Percentiles rank a stretch among this genome's conserved stretches.
Evolutionary conservation across 352 stramenopile genomes (phyloP).

Genomic region (Phytophthora kernoviae): DNA sequence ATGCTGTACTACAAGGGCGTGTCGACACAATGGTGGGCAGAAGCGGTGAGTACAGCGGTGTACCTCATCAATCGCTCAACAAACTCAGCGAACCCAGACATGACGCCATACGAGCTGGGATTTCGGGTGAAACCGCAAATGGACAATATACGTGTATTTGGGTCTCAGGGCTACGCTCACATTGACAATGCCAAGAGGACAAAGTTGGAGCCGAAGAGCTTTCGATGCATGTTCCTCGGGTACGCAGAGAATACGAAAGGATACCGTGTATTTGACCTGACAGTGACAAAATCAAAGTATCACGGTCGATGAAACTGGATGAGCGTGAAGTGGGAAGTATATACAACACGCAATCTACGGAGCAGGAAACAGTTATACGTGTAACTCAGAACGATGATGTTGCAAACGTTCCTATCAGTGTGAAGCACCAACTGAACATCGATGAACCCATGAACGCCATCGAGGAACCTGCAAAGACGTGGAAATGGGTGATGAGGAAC

Average conservation of each 20-base stretch:
- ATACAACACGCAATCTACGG: constrained; percentile 2
- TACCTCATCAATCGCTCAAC: constrained; percentile 32
- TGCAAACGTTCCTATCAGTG: not conserved
- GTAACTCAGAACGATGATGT: constrained; percentile 3
- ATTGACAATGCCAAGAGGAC: constrained; percentile 25
- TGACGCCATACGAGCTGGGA: constrained; percentile 27
- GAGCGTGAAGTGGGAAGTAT: constrained; percentile 20
- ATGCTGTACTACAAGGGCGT: constrained; percentile 39
- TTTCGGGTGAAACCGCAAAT: constrained; percentile 19
- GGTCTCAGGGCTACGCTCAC: constrained; percentile 32
- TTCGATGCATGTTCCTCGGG: constrained; percentile 27
- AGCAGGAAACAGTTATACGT: constrained; percentile 7
- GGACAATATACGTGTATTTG: constrained; percentile 30
- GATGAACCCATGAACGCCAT: constrained; percentile 9
- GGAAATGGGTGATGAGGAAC: constrained; percentile 2
- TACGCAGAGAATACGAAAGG: constrained; percentile 24
- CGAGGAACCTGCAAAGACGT: constrained; percentile 9
- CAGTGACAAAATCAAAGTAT: constrained; percentile 27
- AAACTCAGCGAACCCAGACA: not conserved
- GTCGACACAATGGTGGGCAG: constrained; percentile 28
- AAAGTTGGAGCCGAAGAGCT: constrained; percentile 31
- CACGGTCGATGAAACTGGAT: constrained; percentile 17
- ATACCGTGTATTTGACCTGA: constrained; percentile 24
- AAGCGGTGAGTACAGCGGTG: constrained; percentile 33
- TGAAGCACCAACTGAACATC: not conserved